Conservation (phyloP, 2,329 filamentous ascomycete species). For the Sclerotinia borealis region DNA sequence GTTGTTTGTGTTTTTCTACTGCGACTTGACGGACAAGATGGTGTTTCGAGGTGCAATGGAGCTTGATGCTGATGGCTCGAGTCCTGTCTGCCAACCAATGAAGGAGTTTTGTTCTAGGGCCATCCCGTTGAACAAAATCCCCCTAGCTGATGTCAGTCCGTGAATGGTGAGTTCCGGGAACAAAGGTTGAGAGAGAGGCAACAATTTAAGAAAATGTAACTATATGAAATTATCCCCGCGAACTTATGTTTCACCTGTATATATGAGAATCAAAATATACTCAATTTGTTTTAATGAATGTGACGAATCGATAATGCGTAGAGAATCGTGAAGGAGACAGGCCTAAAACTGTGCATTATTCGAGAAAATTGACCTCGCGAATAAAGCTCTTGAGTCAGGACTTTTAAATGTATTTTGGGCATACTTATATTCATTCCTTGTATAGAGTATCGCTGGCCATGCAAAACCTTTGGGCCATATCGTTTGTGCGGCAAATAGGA, state of each 20-base stretch:
- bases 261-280: not conserved
- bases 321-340: not conserved
- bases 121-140: not conserved
- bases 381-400: not conserved
- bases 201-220: not conserved
- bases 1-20: not conserved
- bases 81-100: not conserved
- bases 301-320: not conserved
- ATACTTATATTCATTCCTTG: not conserved
- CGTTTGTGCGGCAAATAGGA: not conserved
- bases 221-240: not conserved
- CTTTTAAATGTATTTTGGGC: not conserved
- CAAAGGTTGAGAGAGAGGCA: too few species aligned
- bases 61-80: not conserved
- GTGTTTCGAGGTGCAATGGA: not conserved
- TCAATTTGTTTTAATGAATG: not conserved
- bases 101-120: not conserved
- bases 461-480: not conserved
- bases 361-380: not conserved
- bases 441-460: not conserved
- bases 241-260: not conserved
- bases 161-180: not conserved
- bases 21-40: not conserved
- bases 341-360: not conserved
- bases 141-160: not conserved